Conservation (phyloP, 1,139 yeast genomes). For the Protomyces pachydermus region DNA sequence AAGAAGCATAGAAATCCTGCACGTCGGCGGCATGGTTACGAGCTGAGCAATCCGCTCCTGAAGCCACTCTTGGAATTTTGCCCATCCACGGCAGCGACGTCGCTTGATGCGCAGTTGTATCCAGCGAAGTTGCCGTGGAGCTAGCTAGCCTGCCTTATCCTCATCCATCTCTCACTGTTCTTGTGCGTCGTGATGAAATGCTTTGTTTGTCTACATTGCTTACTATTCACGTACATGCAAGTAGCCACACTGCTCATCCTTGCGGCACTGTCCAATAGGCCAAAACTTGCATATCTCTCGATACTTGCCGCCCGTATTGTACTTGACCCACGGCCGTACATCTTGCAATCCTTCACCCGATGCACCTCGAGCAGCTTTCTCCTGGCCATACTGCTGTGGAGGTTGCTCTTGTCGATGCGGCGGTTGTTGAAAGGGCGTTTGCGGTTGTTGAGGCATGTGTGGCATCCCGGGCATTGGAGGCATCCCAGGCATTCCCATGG, state of each 20-base stretch:
- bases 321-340: conserved; percentile 23
- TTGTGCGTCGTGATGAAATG: neutral
- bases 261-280: conserved; percentile 14
- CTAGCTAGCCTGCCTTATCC: neutral
- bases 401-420: neutral
- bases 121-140: conserved; percentile 12
- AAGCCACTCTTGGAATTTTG: conserved; percentile 9
- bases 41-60: conserved; percentile 12
- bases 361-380: neutral
- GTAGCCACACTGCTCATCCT: conserved; percentile 18
- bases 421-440: neutral
- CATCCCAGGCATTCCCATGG: neutral
- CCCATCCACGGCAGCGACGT: neutral
- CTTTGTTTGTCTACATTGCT: neutral
- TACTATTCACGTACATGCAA: neutral
- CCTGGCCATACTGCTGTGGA: neutral
- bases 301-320: conserved; percentile 12
- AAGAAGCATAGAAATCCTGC: conserved; percentile 56
- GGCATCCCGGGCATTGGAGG: neutral
- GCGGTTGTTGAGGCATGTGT: neutral
- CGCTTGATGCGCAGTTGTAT: neutral
- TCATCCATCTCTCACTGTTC: neutral
- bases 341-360: neutral
- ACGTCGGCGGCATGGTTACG: conserved; percentile 47
- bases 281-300: conserved; percentile 15